A percentile compares a stretch with the other conserved stretches of the same genome.
These are phyloP conservation scores for Fusarium sp. DNA, from an alignment of 2,329 filamentous ascomycete species.

Conservation along the genomic window DNA sequence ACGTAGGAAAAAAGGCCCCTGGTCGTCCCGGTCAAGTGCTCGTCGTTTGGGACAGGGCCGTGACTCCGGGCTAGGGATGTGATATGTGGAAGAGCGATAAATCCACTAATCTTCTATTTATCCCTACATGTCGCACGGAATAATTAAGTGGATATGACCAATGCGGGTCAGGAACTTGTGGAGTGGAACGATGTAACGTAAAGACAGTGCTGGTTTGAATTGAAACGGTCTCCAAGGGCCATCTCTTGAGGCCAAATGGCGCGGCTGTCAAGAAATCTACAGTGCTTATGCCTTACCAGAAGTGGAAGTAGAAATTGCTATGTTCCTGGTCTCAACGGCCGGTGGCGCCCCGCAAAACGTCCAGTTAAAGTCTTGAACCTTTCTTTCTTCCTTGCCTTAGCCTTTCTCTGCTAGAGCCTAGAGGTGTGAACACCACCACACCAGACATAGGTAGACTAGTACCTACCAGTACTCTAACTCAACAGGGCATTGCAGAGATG, in stretches of 20 bases:
- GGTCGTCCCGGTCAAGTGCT: slow-evolving; percentile 34
- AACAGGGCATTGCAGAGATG: background rate
- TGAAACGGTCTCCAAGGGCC: background rate
- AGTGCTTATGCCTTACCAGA: slow-evolving; percentile 32
- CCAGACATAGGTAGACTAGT: no score
- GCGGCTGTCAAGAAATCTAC: slow-evolving; percentile 18
- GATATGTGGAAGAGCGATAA: slow-evolving; percentile 31
- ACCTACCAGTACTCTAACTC: background rate
- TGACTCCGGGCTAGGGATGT: slow-evolving; percentile 43
- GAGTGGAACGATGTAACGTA: slow-evolving; percentile 45
- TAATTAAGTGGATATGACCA: slow-evolving; percentile 28
- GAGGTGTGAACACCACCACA: background rate
- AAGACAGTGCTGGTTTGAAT: slow-evolving; percentile 27
- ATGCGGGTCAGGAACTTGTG: slow-evolving; percentile 45
- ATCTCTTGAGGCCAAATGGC: slow-evolving; percentile 8
- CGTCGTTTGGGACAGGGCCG: slow-evolving; percentile 38
- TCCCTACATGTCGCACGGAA: slow-evolving; percentile 35
- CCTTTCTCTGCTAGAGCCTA: background rate
- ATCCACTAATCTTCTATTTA: slow-evolving; percentile 32
- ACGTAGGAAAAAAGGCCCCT: slow-evolving; percentile 27
- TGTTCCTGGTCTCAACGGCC: slow-evolving; percentile 34
- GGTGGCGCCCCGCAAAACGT: slow-evolving; percentile 35
- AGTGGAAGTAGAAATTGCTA: slow-evolving; percentile 26
- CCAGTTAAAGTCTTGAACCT: slow-evolving; percentile 13
- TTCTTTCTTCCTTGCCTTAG: background rate